phyloP scores from a whole-genome alignment of 306 rosid species.

The Carpinus fangiana region DNA sequence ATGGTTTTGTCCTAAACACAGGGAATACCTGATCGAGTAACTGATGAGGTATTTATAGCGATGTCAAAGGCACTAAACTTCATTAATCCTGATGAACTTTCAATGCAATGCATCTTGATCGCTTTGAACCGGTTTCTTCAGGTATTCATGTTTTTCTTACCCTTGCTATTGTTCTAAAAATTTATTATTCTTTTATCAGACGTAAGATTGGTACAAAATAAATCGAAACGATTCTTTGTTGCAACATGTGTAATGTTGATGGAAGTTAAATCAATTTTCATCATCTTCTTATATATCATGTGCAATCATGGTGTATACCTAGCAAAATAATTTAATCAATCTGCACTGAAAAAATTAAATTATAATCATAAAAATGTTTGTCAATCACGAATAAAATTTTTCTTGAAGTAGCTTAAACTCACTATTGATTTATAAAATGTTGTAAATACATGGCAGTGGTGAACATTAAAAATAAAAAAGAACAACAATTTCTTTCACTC shows the following conservation, averaged over 20 bases:
- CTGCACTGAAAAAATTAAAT: neutral
- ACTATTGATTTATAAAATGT: conserved; percentile 1
- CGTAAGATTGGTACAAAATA: neutral
- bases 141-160: conserved; percentile 46
- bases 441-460: neutral
- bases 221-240: neutral
- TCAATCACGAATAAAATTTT: neutral
- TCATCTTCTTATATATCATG: neutral
- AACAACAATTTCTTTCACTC: neutral
- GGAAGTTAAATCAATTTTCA: neutral
- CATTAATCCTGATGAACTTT: conserved; percentile 97
- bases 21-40: conserved; percentile 94
- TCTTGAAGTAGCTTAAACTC: neutral
- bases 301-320: neutral
- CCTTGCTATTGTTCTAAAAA: neutral
- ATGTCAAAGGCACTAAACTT: conserved; percentile 99
- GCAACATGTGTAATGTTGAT: conserved; percentile 2
- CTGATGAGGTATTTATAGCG: conserved; percentile 97
- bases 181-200: neutral
- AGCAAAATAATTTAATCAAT: neutral
- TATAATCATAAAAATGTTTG: neutral
- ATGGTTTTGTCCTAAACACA: conserved; percentile 34
- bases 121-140: conserved; percentile 96
- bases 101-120: conserved; percentile 98
- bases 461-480: neutral